Evolutionary conservation across 2,329 filamentous ascomycete genomes (phyloP), one percentile per base, ranked within the genome.

Genomic region (Sporothrix inflata): DNA sequence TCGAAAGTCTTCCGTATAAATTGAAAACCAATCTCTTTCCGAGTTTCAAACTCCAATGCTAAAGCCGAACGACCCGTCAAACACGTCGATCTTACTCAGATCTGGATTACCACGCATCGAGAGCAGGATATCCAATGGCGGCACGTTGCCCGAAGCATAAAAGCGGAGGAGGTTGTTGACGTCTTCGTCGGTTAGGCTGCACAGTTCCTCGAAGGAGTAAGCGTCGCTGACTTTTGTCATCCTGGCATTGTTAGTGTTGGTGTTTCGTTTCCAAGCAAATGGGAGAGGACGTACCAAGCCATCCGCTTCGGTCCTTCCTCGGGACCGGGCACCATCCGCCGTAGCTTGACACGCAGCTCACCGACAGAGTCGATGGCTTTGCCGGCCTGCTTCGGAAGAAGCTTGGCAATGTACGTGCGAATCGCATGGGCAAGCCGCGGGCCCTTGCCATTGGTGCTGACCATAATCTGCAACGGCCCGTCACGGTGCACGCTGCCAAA

Each of bases 391-490:
- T 84, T 83, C 1, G 96, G 96, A 72, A 99, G 83, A 66, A 85
- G 86, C 24, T 85, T 86, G 21, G 94, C 94, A 75, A 99, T 97
- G 79, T 92, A 89, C 79, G 91, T 88, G 70, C 95, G 86, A 68
- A 99, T 92, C 65, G 94, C 90, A 76, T 93, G 95, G 11, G 96
- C 96, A 75, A 99, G 84, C 79, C 95, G 91, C 0, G 96, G 96
- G 0, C 96, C 96, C 80, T 97, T 98, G 69, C 96, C 96, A 80
- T 98, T 99, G 47, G 96, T 99, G 83, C 93, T 97, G 77, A 99
- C 95, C 96, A 99, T 99, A 78, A 99, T 91, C 84, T 99, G 96
- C 74, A 99, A 83, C 6, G 96, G 96, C 0, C 96, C 96, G 80
- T 99, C 96, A 68, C 96, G 91, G 82, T 99, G 93, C 51, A 98